Evolutionary conservation across 2,329 filamentous ascomycete genomes (phyloP).

Genomic region (Calonectria ilicicola): DNA sequence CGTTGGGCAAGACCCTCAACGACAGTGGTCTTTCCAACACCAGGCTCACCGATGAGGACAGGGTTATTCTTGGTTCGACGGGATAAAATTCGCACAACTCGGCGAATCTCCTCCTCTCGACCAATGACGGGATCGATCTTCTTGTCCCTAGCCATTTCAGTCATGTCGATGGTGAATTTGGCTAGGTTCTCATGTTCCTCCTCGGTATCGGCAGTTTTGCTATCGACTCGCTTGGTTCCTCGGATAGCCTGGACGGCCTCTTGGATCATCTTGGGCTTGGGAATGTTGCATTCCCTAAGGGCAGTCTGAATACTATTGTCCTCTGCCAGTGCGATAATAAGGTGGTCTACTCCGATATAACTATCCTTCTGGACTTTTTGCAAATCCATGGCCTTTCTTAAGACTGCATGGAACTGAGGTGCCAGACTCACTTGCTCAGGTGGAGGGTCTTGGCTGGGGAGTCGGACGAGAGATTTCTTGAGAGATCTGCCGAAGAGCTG

Average conservation of each 20-base stretch:
- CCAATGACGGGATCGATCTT: conserved; percentile 99
- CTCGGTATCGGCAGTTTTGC: conserved; percentile 94
- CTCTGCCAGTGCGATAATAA: conserved; percentile 87
- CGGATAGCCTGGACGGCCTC: conserved; percentile 92
- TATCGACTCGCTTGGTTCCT: conserved; percentile 93
- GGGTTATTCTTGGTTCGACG: conserved; percentile 98
- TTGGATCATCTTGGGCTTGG: conserved; percentile 90
- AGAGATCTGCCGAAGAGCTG: conserved; percentile 89
- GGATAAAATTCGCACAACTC: conserved; percentile 91
- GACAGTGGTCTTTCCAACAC: conserved; percentile 98
- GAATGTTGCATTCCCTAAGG: conserved; percentile 88
- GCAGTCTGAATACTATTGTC: conserved; percentile 79
- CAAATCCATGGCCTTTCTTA: conserved; percentile 87
- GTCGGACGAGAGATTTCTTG: conserved; percentile 90
- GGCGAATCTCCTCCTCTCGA: conserved; percentile 92
- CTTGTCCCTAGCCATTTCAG: conserved; percentile 92
- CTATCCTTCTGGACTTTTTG: conserved; percentile 98
- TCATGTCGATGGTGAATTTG: conserved; percentile 99
- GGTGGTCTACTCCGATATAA: conserved; percentile 93
- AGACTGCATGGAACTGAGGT: conserved; percentile 82
- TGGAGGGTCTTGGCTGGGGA: conserved; percentile 94
- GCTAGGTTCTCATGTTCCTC: conserved; percentile 94
- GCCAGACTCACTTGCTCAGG: conserved; percentile 89
- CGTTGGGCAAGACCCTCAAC: conserved; percentile 95
- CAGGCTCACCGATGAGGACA: conserved; percentile 95